Evolutionary conservation across 306 rosid genomes (phyloP).

Genomic region (Vigna angularis): DNA sequence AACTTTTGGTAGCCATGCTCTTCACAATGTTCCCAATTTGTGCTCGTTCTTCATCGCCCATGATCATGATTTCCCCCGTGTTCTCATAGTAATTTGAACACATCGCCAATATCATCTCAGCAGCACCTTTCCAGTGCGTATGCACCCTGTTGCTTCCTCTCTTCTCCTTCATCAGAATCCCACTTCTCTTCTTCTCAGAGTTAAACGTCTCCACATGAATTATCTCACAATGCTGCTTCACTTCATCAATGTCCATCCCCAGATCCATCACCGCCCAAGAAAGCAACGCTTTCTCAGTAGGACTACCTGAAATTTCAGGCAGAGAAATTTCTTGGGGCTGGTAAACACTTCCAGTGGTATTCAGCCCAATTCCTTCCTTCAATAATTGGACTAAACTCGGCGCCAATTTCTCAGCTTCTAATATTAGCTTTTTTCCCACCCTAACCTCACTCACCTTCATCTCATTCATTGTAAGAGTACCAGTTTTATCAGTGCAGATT

Average conservation of each 20-base stretch:
- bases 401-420: background rate
- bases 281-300: conserved; percentile 23
- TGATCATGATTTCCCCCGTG: background rate
- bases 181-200: conserved; percentile 16
- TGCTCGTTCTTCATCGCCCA: background rate
- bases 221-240: conserved; percentile 7
- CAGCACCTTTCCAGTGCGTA: conserved; percentile 28
- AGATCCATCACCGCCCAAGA: conserved; percentile 1
- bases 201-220: conserved; percentile 15
- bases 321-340: background rate
- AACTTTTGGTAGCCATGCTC: conserved; percentile 13
- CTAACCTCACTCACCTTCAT: conserved; percentile 12
- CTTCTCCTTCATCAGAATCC: conserved; percentile 6
- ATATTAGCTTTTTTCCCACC: background rate
- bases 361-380: conserved; percentile 13
- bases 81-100: conserved; percentile 7
- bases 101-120: conserved; percentile 8
- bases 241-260: background rate
- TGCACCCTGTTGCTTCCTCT: background rate
- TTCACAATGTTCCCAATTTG: conserved; percentile 7
- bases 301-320: conserved; percentile 12
- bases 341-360: conserved; percentile 18
- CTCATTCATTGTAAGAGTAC: conserved; percentile 15
- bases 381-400: background rate
- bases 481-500: conserved; percentile 19